Conservation (phyloP, 2,329 filamentous ascomycete species). For the Bimuria novae-zelandiae region DNA sequence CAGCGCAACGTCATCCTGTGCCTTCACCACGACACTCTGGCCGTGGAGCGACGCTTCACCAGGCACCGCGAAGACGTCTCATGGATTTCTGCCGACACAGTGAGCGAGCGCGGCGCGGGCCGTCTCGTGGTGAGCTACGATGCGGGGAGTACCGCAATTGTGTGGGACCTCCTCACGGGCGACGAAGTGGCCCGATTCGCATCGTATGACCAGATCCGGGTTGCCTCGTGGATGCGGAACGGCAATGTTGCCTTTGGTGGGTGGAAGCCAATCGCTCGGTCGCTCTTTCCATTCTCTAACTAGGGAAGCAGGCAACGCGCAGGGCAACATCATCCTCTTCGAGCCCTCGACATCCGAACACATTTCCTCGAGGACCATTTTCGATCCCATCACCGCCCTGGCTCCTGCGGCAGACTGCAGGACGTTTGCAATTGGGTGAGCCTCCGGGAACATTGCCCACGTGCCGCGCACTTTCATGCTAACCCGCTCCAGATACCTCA, state of each 20-base stretch:
- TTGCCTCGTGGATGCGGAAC: slow-evolving; percentile 94
- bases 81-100: slow-evolving; percentile 86
- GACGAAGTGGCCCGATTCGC: slow-evolving; percentile 90
- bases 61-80: slow-evolving; percentile 82
- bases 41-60: slow-evolving; percentile 84
- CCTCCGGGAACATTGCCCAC: not conserved
- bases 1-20: slow-evolving; percentile 82
- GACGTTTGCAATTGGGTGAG: slow-evolving; percentile 93
- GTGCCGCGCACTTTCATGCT: slow-evolving; percentile 17
- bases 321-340: slow-evolving; percentile 93
- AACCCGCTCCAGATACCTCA: slow-evolving; percentile 72
- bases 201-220: slow-evolving; percentile 83
- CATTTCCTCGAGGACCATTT: slow-evolving; percentile 86
- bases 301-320: slow-evolving; percentile 73
- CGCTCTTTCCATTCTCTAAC: slow-evolving; percentile 19
- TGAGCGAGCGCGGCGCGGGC: slow-evolving; percentile 83
- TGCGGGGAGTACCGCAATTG: slow-evolving; percentile 85
- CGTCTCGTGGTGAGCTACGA: slow-evolving; percentile 93
- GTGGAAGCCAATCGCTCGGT: slow-evolving; percentile 33
- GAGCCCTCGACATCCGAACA: slow-evolving; percentile 93
- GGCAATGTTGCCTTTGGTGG: slow-evolving; percentile 95
- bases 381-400: slow-evolving; percentile 91
- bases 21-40: slow-evolving; percentile 89
- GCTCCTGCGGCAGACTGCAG: slow-evolving; percentile 88
- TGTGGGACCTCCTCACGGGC: slow-evolving; percentile 94